A percentile compares a stretch with the other conserved stretches of the same genome.
These are phyloP conservation scores for Cercospora sojina DNA, from an alignment of 2,329 filamentous ascomycete species.

Conservation along the genomic window DNA sequence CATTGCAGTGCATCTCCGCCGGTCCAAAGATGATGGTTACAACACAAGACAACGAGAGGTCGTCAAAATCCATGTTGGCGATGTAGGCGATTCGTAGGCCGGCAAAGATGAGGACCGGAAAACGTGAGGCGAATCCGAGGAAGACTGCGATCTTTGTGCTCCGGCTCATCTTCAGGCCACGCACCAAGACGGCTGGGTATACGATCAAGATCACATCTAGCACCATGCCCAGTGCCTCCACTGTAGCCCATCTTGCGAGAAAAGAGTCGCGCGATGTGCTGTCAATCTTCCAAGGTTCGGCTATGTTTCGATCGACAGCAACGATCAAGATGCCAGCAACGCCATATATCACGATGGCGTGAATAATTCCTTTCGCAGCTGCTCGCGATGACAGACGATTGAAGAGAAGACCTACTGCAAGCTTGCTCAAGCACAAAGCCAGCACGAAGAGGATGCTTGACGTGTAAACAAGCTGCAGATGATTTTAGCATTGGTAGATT, in stretches of 20 bases:
- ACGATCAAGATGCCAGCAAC: slow-evolving; percentile 1
- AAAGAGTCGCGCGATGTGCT: slow-evolving; percentile 8
- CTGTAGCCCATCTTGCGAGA: slow-evolving; percentile 5
- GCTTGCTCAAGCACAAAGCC: slow-evolving; percentile 22
- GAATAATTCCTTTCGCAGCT: slow-evolving; percentile 6
- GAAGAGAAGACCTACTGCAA: slow-evolving; percentile 22
- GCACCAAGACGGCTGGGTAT: slow-evolving; percentile 17
- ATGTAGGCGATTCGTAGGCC: slow-evolving; percentile 17
- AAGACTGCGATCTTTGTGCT: slow-evolving; percentile 21
- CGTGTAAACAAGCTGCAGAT: slow-evolving; percentile 21
- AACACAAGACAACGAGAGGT: slow-evolving; percentile 20
- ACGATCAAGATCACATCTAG: slow-evolving; percentile 15
- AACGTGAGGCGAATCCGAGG: slow-evolving; percentile 21
- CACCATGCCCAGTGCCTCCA: slow-evolving; percentile 13
- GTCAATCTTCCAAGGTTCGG: slow-evolving; percentile 3
- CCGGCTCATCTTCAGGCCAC: slow-evolving; percentile 21
- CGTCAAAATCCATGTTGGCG: slow-evolving; percentile 6
- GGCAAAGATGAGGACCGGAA: slow-evolving; percentile 19
- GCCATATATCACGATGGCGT: not conserved
- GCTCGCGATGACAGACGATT: slow-evolving; percentile 19
- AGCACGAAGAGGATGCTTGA: slow-evolving; percentile 20
- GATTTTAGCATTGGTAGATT: not conserved
- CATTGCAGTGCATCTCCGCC: slow-evolving; percentile 26
- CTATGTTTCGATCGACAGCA: not conserved
- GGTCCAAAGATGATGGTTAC: slow-evolving; percentile 20